A percentile compares a stretch with the other conserved stretches of the same genome.
These are phyloP conservation scores for Blastobotrys elegans DNA, from an alignment of 1,139 yeast species.

Conservation along the genomic window DNA sequence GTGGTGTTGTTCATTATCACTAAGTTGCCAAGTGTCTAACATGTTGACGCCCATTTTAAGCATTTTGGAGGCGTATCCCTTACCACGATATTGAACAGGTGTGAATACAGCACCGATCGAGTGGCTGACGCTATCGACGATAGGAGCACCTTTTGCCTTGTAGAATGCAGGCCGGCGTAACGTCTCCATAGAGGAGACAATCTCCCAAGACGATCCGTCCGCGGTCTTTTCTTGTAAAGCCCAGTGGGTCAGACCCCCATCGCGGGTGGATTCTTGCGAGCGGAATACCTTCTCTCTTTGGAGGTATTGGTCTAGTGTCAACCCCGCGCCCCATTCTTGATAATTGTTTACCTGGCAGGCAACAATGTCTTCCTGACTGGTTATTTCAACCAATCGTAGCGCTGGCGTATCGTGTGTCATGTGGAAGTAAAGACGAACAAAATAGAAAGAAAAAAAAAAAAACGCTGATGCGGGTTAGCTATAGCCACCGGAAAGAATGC, in stretches of 20 bases:
- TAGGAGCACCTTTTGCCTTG: constrained; percentile 25
- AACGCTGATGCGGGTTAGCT: neutral
- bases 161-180: constrained; percentile 41
- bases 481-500: neutral
- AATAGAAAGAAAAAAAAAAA: neutral
- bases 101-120: constrained; percentile 68
- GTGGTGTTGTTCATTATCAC: constrained; percentile 32
- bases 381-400: constrained; percentile 17
- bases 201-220: constrained; percentile 24
- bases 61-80: constrained; percentile 62
- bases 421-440: neutral
- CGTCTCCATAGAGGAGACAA: constrained; percentile 46
- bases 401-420: constrained; percentile 14
- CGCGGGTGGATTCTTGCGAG: constrained; percentile 17
- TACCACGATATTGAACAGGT: constrained; percentile 50
- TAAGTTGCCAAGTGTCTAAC: constrained; percentile 39
- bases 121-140: constrained; percentile 39
- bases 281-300: constrained; percentile 27
- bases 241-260: constrained; percentile 27
- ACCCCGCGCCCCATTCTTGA: constrained; percentile 44
- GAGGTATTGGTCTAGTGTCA: constrained; percentile 29
- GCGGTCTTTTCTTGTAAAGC: constrained; percentile 24
- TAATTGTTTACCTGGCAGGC: constrained; percentile 48
- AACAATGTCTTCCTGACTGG: constrained; percentile 42
- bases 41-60: constrained; percentile 36